Evolutionary conservation across 2,329 filamentous ascomycete species (phyloP), one percentile per base, ranked within the genome.

Genomic region (Cercospora brassicicola): DNA sequence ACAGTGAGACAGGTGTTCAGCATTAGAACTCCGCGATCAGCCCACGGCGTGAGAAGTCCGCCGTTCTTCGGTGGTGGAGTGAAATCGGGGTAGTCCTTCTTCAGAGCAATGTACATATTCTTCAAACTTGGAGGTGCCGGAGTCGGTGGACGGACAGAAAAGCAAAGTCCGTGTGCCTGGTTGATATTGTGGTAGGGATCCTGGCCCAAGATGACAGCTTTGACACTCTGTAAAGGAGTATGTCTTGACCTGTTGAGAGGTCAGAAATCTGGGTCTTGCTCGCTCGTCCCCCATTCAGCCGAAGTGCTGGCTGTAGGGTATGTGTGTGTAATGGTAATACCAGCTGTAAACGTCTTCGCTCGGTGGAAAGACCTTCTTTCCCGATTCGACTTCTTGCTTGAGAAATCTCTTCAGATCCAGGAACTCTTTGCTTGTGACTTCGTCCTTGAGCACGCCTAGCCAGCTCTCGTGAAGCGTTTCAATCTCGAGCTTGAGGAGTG

Each of bases 111-210:
- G 84, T 96, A 99, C 82, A 99, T 97, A 82, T 99, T 99, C 75
- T 88, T 88, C 15, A 99, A 89, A 0, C 93, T 97, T 0, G 94
- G 94, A 0, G 95, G 95, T 0, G 94, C 93, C 3, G 88, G 88
- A 0, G 93, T 96, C 0, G 95, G 95, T 2, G 94, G 90, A 9
- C 92, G 91, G 65, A 98, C 94, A 59, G 93, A 97, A 85, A 99
- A 99, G 78, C 92, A 94, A 67, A 99, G 89, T 53, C 95, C 95
- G 80, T 98, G 95, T 61, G 95, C 95, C 84, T 99, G 95, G 80
- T 96, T 96, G 79, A 88, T 80, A 79, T 96, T 96, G 83, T 99
- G 95, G 80, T 99, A 99, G 2, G 95, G 95, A 79, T 99, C 95
- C 82, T 99, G 95, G 72, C 95, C 95, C 64, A 98, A 81, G 76